Evolutionary conservation across 768 basidiomycete genomes (phyloP).

Genomic region (Harrya chromipes): DNA sequence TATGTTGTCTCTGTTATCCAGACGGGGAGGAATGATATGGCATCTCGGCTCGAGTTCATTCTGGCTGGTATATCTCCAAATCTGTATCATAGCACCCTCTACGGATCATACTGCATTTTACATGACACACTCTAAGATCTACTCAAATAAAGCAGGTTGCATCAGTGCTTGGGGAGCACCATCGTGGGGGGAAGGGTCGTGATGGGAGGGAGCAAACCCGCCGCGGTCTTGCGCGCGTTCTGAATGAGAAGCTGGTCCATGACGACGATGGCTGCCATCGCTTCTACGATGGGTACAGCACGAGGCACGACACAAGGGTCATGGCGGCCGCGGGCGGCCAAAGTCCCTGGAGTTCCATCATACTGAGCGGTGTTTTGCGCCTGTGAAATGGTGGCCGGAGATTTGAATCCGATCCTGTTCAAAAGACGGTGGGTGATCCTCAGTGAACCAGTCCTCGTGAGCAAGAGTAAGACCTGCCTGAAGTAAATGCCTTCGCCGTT

Average conservation of each 20-base stretch:
- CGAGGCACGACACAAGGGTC: conserved; percentile 98
- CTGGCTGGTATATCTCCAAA: too few species aligned
- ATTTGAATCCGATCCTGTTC: conserved; percentile 90
- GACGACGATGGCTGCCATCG: conserved; percentile 93
- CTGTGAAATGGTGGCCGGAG: conserved; percentile 96
- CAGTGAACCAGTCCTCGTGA: conserved; percentile 2
- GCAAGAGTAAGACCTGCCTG: conserved; percentile 49
- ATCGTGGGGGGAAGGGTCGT: conserved; percentile 92
- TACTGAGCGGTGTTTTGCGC: conserved; percentile 89
- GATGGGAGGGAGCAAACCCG: conserved; percentile 75
- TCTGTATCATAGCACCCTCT: conserved; percentile 2
- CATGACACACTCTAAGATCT: neutral
- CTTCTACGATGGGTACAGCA: conserved; percentile 96
- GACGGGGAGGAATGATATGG: conserved; percentile 49
- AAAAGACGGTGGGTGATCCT: neutral
- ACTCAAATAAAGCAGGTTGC: neutral
- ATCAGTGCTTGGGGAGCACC: conserved; percentile 55
- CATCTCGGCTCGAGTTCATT: neutral
- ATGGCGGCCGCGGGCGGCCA: conserved; percentile 92
- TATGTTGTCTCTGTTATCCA: conserved; percentile 59
- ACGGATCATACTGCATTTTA: conserved; percentile 3
- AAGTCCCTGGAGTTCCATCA: conserved; percentile 81
- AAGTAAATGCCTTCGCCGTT: conserved; percentile 99
- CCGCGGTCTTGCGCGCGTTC: conserved; percentile 74
- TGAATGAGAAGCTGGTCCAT: conserved; percentile 94